Evolutionary conservation across 352 stramenopile species (phyloP).

Genomic region (Phytophthora citricola): DNA sequence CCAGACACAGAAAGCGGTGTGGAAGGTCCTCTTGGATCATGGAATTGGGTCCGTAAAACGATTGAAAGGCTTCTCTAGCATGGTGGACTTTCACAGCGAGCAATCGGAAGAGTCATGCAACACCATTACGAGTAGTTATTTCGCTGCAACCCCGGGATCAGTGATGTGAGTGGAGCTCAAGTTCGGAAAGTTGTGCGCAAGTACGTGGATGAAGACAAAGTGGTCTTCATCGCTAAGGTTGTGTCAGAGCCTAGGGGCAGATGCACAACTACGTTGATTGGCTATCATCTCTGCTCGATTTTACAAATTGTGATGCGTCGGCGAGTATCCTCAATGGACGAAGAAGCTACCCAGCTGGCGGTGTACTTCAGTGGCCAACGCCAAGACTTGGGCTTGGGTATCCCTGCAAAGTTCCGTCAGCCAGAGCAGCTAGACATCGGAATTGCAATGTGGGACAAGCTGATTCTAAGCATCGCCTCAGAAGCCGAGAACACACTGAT

Average conservation of each 20-base stretch:
- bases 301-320: conserved; percentile 4
- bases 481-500: conserved; percentile 26
- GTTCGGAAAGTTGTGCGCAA: conserved; percentile 19
- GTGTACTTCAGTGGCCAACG: conserved; percentile 9
- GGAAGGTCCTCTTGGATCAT: conserved; percentile 3
- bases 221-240: conserved; percentile 16
- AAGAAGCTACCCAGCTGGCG: neutral
- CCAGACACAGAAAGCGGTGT: conserved; percentile 2
- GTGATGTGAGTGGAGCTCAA: conserved; percentile 3
- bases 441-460: conserved; percentile 5
- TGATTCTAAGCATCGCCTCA: conserved; percentile 3
- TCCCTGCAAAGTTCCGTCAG: neutral
- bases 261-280: neutral
- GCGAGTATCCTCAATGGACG: neutral
- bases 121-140: conserved; percentile 12
- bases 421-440: conserved; percentile 3
- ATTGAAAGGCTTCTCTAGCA: neutral
- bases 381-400: neutral
- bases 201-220: conserved; percentile 10
- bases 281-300: conserved; percentile 7
- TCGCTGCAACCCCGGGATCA: neutral
- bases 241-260: conserved; percentile 4
- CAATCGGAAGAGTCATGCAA: conserved; percentile 5
- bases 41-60: neutral
- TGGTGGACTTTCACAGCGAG: neutral